Conservation (phyloP, 306 rosid genomes). For the Glycine soja region DNA sequence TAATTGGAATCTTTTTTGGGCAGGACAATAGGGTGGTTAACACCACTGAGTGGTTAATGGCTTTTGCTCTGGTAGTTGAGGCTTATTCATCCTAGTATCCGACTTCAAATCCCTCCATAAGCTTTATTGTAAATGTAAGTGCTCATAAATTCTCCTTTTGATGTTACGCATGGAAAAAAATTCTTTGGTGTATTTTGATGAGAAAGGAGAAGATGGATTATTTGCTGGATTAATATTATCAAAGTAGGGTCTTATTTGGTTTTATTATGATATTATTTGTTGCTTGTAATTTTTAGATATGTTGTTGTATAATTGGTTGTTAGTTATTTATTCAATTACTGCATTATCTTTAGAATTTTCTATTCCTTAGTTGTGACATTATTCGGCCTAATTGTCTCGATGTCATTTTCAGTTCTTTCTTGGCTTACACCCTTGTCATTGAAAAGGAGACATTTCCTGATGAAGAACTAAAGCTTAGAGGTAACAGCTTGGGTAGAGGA, state of each 20-base stretch:
- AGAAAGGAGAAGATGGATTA: too few species aligned
- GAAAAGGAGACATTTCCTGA: slow-evolving; percentile 83
- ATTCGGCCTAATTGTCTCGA: slow-evolving; percentile 5
- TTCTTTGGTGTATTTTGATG: too few species aligned
- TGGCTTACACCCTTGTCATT: slow-evolving; percentile 87
- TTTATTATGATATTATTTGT: background rate
- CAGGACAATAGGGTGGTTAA: slow-evolving; percentile 53
- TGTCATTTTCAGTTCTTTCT: slow-evolving; percentile 68
- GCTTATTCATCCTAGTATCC: slow-evolving; percentile 76
- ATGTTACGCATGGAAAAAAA: too few species aligned
- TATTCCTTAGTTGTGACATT: slow-evolving; percentile 14
- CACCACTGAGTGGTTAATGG: slow-evolving; percentile 69
- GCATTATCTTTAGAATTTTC: background rate
- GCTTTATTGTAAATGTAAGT: slow-evolving; percentile 73
- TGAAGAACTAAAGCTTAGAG: slow-evolving; percentile 45
- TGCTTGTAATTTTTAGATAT: background rate
- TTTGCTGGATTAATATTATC: too few species aligned
- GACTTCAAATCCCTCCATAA: slow-evolving; percentile 79
- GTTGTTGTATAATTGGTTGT: background rate
- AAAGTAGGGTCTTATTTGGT: too few species aligned
- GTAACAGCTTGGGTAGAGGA: slow-evolving; percentile 57
- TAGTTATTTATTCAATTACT: slow-evolving; percentile 11
- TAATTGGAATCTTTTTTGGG: slow-evolving; percentile 20
- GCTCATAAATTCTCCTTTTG: background rate
- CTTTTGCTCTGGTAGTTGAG: slow-evolving; percentile 73